Conservation (phyloP, 2,329 filamentous ascomycete genomes). For the Fragosphaeria purpurea region DNA sequence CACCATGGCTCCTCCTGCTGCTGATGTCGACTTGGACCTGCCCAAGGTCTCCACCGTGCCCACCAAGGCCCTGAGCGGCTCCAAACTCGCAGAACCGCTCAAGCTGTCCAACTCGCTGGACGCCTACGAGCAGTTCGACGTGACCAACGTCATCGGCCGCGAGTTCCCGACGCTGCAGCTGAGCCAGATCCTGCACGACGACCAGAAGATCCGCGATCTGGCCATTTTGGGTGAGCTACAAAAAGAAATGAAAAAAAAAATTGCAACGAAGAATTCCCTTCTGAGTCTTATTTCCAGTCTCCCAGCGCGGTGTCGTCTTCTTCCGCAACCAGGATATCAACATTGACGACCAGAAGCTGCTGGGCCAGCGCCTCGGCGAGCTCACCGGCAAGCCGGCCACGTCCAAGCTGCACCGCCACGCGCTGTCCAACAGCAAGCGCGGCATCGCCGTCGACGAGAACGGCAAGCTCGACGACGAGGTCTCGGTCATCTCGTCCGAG, state of each 20-base stretch:
- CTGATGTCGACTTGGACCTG: constrained; percentile 17
- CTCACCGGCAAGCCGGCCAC: constrained; percentile 34
- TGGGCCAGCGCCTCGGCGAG: constrained; percentile 37
- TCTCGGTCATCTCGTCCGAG: constrained; percentile 38
- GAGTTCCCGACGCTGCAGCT: constrained; percentile 33
- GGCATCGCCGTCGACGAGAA: constrained; percentile 33
- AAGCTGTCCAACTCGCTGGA: constrained; percentile 19
- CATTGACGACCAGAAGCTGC: constrained; percentile 40
- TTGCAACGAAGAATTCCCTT: background rate
- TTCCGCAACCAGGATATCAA: constrained; percentile 50
- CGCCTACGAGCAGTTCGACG: constrained; percentile 22
- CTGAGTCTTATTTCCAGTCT: constrained; percentile 31
- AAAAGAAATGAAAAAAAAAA: background rate
- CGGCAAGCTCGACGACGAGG: constrained; percentile 35
- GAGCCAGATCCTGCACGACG: constrained; percentile 25
- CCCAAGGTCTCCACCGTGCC: constrained; percentile 8
- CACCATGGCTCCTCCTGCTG: constrained; percentile 19
- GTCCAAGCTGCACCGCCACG: constrained; percentile 35
- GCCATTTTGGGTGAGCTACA: constrained; percentile 10
- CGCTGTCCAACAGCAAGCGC: constrained; percentile 35
- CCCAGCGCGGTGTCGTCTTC: constrained; percentile 55
- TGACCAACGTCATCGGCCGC: constrained; percentile 40
- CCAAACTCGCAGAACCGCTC: constrained; percentile 16
- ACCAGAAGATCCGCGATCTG: constrained; percentile 42
- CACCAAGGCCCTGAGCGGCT: constrained; percentile 12